These are phyloP conservation scores for Isabelozyma gotoi DNA, from an alignment of 805 yeast genomes.

Conservation along the genomic window DNA sequence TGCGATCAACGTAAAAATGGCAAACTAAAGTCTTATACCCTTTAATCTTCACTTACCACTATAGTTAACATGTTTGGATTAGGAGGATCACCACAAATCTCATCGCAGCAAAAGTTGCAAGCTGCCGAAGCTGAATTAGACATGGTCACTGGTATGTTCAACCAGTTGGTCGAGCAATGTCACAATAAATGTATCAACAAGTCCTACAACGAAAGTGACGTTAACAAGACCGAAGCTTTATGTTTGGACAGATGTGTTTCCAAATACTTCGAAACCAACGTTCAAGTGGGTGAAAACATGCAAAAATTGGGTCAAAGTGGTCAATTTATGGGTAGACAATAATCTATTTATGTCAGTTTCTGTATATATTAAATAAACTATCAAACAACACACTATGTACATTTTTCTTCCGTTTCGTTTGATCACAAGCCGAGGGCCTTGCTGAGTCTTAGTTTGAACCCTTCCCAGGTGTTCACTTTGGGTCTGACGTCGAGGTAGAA, in stretches of 20 bases:
- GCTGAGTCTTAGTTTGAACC: constrained; percentile 64
- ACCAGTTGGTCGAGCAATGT: constrained; percentile 85
- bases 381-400: constrained; percentile 3
- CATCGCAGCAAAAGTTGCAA: constrained; percentile 72
- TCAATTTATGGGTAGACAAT: constrained; percentile 46
- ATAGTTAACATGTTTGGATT: constrained; percentile 72
- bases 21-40: not conserved
- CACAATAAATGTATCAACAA: constrained; percentile 78
- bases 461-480: constrained; percentile 79
- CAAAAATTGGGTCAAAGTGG: constrained; percentile 48
- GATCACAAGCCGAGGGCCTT: constrained; percentile 53
- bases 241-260: constrained; percentile 96
- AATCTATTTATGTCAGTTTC: constrained; percentile 7
- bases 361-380: constrained; percentile 6
- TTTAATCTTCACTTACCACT: not conserved
- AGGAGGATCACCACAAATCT: constrained; percentile 71
- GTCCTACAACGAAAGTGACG: constrained; percentile 67
- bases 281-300: constrained; percentile 83
- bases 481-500: constrained; percentile 91
- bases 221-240: constrained; percentile 75
- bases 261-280: constrained; percentile 91
- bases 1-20: not conserved
- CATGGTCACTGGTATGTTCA: constrained; percentile 97
- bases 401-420: not conserved
- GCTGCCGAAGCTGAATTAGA: constrained; percentile 98